A percentile compares a stretch with the other conserved stretches of the same genome.
phyloP scores from a whole-genome alignment of 192 early-diverging fungal species.

The Podila verticillata region DNA sequence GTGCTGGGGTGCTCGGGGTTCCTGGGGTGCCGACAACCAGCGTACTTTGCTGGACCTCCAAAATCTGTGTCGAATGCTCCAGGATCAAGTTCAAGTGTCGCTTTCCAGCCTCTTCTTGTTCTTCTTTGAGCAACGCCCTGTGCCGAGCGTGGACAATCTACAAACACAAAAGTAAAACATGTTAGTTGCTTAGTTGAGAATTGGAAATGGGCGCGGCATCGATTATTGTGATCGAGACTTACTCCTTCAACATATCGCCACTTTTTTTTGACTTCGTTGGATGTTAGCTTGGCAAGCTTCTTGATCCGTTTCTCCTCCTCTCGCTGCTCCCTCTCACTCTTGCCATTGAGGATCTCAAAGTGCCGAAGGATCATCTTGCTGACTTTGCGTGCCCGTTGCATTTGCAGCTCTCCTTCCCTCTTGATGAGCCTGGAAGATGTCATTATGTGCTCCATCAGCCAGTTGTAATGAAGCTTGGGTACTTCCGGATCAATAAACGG shows the following conservation, averaged over 20 bases:
- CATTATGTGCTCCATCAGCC: constrained; percentile 53
- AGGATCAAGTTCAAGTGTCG: constrained; percentile 76
- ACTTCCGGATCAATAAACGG: constrained; percentile 51
- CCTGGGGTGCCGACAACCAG: constrained; percentile 15
- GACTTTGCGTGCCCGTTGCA: constrained; percentile 56
- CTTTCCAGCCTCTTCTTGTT: constrained; percentile 67
- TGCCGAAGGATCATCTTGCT: constrained; percentile 62
- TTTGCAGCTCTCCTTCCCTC: constrained; percentile 50
- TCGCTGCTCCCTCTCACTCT: constrained; percentile 56
- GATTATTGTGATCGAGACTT: constrained; percentile 20
- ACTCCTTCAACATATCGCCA: constrained; percentile 77
- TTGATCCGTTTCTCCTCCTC: constrained; percentile 56
- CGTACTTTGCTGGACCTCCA: constrained; percentile 64
- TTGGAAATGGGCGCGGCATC: neutral
- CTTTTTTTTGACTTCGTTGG: constrained; percentile 70
- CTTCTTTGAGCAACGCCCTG: constrained; percentile 66
- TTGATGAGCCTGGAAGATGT: constrained; percentile 51
- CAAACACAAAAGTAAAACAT: constrained; percentile 1
- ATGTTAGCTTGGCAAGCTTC: constrained; percentile 72
- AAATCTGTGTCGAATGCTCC: constrained; percentile 75
- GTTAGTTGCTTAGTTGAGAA: neutral
- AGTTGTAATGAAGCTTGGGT: constrained; percentile 54
- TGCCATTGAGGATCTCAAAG: constrained; percentile 64
- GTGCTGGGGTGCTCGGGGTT: constrained; percentile 10
- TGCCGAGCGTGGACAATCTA: constrained; percentile 64